These are phyloP conservation scores for Pichia rugopelliculosa DNA, from an alignment of 805 yeast species.

Conservation along the genomic window DNA sequence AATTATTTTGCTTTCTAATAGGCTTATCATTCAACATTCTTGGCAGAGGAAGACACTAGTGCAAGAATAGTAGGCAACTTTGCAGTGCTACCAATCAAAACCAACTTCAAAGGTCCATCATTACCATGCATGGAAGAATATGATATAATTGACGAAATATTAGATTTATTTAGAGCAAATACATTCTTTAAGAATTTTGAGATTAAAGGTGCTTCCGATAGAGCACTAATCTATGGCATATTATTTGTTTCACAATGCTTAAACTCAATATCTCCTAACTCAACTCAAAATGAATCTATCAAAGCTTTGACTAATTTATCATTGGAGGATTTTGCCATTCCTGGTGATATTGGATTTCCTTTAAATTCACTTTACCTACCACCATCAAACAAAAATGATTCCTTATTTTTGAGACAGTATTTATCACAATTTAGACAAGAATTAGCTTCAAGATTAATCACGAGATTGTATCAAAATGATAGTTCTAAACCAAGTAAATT, in stretches of 20 bases:
- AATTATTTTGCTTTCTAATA: constrained; percentile 11
- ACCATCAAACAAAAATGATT: constrained; percentile 67
- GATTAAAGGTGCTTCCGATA: constrained; percentile 90
- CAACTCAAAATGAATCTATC: constrained; percentile 51
- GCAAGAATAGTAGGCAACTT: constrained; percentile 70
- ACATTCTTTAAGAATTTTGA: constrained; percentile 96
- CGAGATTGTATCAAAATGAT: constrained; percentile 59
- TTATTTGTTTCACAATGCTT: constrained; percentile 82
- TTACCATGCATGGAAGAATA: constrained; percentile 70
- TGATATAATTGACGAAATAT: constrained; percentile 85
- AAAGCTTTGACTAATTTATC: constrained; percentile 75
- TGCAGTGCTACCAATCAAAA: constrained; percentile 75
- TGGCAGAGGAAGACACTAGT: constrained; percentile 50
- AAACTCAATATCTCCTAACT: constrained; percentile 44
- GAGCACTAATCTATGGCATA: constrained; percentile 90
- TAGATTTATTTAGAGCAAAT: constrained; percentile 91
- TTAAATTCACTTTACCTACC: constrained; percentile 71
- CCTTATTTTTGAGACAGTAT: constrained; percentile 72
- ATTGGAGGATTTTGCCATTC: constrained; percentile 80
- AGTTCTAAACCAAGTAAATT: constrained; percentile 66
- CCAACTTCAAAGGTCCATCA: constrained; percentile 87
- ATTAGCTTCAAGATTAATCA: constrained; percentile 70
- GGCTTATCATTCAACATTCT: constrained; percentile 78
- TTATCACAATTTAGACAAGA: constrained; percentile 94
- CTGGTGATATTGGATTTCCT: constrained; percentile 95